Evolutionary conservation across 768 basidiomycete genomes (phyloP), one percentile per base, ranked within the genome.

Genomic region (Tulasnella sp.): DNA sequence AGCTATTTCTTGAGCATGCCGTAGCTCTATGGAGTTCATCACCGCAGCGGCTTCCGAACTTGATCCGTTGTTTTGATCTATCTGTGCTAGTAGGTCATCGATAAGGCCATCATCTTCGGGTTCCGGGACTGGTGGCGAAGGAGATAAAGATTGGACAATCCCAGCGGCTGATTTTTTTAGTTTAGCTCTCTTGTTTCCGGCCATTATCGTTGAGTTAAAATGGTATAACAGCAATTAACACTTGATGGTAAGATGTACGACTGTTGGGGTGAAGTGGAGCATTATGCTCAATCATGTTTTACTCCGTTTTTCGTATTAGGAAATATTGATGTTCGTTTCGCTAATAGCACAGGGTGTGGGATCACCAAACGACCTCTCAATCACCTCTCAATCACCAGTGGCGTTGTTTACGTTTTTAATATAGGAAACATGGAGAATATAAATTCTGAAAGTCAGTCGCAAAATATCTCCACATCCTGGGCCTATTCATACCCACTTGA

Each of bases 21-120:
- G 76, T 45, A 33, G 28, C 22, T 2, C 48, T 10, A 54, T 73
- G 34, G 77, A 72, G 44, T 68, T 70, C 46, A 76, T 61, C 7
- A 76, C 66, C 27, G 62, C 60, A 8, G 72, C 71, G 10, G 77
- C 69, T 61, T 76, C 75, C 24, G 64, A 62, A 58, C 73, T 73
- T 1, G 73, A 69, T 37, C 67, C 64, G 43, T 69, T 57, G 57
- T 85, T 72, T 56, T 72, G 75, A 58, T 87, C 83, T 24, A 92
- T 76, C 62, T 86, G 81, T 5, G 78, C 73, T 41, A 90, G 64
- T 1, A 92, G 74, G 58, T 85, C 80, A 57, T 86, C 74, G 68
- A 89, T 70, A 41, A 89, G 70, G 8, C 73, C 72, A 39, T 77
- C 74, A 49, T 81, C 75, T 37, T 73, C 51, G 5, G 45, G 45